Evolutionary conservation across 805 yeast genomes (phyloP), one percentile per base, ranked within the genome.

Genomic region (Kuraishia ogatae): DNA sequence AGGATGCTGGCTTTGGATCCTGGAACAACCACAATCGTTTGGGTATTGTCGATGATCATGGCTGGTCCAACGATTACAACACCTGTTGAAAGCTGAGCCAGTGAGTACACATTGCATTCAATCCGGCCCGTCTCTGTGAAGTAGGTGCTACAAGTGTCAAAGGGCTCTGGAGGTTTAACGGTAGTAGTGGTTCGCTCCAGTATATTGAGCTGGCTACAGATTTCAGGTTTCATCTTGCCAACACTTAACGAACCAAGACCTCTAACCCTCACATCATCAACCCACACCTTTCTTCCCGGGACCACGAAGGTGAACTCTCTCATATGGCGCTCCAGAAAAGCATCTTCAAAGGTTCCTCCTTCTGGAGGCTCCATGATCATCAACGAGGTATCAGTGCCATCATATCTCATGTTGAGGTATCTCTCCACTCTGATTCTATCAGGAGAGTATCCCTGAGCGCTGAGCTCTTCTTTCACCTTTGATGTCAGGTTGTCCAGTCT

Each of bases 331-430:
- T 61, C 63, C 50, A 62, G 59, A 54, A 70, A 70, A 1, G 55
- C 43, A 7, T 53, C 26, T 3, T 60, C 43, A 48, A 66, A 67
- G 51, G 62, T 65, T 1, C 29, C 29, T 19, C 62, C 67, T 4
- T 62, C 57, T 50, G 59, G n/a, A n/a, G n/a, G 62, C 39, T 67
- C 68, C 15, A 68, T 68, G n/a, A 87, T 82, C 87, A 91, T 86
- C 59, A 92, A 70, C 48, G 87, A 84, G 2, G 97, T 87, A 64
- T 92, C 97, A 17, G 96, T 87, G 8, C 97, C 97, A 58, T 82
- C 82, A 65, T 87, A 92, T 63, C 96, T 78, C 76, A 91, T 72
- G 65, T 91, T 91, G 58, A 91, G 71, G 61, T 79, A 88, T 50
- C 24, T 51, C 55, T 29, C 56, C 56, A 35, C n/a, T 35, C 43